Evolutionary conservation across 2,329 filamentous ascomycete genomes (phyloP).

Genomic region (Thermochaetoides dissita): DNA sequence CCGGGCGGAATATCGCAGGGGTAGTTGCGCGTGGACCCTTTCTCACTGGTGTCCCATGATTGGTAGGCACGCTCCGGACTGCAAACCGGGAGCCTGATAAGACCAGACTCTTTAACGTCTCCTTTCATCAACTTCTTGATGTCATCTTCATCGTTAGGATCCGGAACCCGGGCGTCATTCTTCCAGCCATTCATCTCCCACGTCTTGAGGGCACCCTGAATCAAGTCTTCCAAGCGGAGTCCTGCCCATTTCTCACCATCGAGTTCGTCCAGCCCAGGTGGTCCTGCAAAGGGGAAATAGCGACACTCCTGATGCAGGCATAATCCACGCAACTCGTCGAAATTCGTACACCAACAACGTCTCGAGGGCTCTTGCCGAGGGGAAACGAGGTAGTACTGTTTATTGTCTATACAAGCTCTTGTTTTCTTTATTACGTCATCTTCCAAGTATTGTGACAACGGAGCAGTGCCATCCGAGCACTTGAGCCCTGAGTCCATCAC

Average conservation of each 20-base stretch:
- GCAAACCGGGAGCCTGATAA: constrained; percentile 26
- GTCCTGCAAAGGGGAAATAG: too few relatives aligned
- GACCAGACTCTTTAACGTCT: constrained; percentile 23
- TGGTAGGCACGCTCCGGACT: constrained; percentile 19
- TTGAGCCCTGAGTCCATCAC: constrained; percentile 20
- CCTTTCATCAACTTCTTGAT: constrained; percentile 13
- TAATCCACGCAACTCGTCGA: too few relatives aligned
- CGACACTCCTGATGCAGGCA: too few relatives aligned
- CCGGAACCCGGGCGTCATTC: constrained; percentile 16
- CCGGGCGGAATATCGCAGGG: constrained; percentile 21
- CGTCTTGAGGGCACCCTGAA: constrained; percentile 18
- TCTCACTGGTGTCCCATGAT: constrained; percentile 18
- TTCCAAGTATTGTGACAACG: constrained; percentile 15
- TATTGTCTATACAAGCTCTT: constrained; percentile 17
- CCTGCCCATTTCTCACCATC: constrained; percentile 14
- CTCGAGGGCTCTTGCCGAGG: not conserved
- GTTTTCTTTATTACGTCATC: constrained; percentile 14
- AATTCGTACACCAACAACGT: too few relatives aligned
- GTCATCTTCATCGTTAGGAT: too few relatives aligned
- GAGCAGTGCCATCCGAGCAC: constrained; percentile 14
- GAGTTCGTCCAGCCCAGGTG: constrained; percentile 17
- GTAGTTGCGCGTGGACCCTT: constrained; percentile 15
- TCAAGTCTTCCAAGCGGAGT: constrained; percentile 17
- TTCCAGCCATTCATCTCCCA: constrained; percentile 19
- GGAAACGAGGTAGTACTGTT: constrained; percentile 20